These are phyloP conservation scores for Tetracladium setigerum DNA, from an alignment of 495 filamentous ascomycete species.

Conservation along the genomic window DNA sequence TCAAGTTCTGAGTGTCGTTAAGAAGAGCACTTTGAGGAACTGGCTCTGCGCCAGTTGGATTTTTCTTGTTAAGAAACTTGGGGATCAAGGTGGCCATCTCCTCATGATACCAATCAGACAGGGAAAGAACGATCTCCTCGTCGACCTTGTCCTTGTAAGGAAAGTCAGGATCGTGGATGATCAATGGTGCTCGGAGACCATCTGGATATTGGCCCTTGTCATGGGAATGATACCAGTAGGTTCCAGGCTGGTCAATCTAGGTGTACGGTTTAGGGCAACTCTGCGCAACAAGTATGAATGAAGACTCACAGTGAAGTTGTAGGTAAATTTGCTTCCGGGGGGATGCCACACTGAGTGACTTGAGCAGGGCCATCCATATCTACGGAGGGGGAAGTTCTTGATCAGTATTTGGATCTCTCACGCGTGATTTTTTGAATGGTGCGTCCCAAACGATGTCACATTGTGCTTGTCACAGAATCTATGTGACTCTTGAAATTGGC, in stretches of 20 bases:
- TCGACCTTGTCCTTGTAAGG: conserved; percentile 49
- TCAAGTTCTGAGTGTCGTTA: conserved; percentile 40
- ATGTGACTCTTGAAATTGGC: too few species aligned
- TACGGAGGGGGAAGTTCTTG: conserved; percentile 26
- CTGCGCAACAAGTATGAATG: conserved; percentile 4
- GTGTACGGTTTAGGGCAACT: neutral
- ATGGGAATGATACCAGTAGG: conserved; percentile 72
- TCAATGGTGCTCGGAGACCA: conserved; percentile 52
- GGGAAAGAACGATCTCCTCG: conserved; percentile 46
- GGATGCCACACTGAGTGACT: conserved; percentile 56
- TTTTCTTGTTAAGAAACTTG: conserved; percentile 46
- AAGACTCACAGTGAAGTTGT: conserved; percentile 64
- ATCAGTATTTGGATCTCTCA: too few species aligned
- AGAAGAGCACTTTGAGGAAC: conserved; percentile 50
- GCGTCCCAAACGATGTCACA: too few species aligned
- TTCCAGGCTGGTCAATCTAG: conserved; percentile 53
- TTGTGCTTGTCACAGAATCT: too few species aligned
- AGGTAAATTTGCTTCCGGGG: conserved; percentile 58
- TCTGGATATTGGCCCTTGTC: conserved; percentile 54
- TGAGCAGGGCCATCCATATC: conserved; percentile 57
- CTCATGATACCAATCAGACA: conserved; percentile 44
- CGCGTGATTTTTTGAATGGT: too few species aligned
- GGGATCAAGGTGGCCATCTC: conserved; percentile 33
- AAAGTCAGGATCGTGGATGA: conserved; percentile 49
- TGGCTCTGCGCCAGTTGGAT: conserved; percentile 57